phyloP scores from a whole-genome alignment of 306 rosid genomes.

The Lagenaria siceraria region DNA sequence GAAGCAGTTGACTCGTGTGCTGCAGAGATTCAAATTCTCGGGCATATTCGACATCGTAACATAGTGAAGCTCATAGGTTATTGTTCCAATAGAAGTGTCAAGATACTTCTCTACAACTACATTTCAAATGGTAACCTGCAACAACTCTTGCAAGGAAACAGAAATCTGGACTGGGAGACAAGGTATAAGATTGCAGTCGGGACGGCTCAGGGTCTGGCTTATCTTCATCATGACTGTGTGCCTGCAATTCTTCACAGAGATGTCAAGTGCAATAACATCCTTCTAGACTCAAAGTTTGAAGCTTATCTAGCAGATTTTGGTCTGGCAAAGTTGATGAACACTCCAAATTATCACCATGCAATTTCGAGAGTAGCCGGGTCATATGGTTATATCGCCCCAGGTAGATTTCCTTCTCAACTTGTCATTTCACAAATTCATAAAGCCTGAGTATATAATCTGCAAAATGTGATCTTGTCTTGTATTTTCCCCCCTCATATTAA shows the following conservation, averaged over 20 bases:
- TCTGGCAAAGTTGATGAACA: conserved; percentile 79
- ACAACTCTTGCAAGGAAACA: conserved; percentile 68
- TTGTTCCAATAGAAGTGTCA: conserved; percentile 81
- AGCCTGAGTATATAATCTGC: background rate
- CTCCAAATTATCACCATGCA: conserved; percentile 75
- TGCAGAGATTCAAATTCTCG: conserved; percentile 92
- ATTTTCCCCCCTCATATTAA: background rate
- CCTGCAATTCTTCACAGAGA: conserved; percentile 94
- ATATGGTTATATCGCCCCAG: conserved; percentile 97
- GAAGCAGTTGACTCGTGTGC: conserved; percentile 78
- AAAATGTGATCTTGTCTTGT: background rate
- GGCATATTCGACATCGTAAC: conserved; percentile 90
- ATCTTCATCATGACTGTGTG: conserved; percentile 93
- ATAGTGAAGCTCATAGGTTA: conserved; percentile 85
- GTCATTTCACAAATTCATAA: background rate
- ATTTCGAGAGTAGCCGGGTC: conserved; percentile 98
- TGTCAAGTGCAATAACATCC: conserved; percentile 95
- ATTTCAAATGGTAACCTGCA: conserved; percentile 83
- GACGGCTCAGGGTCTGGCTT: conserved; percentile 84
- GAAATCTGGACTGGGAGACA: conserved; percentile 89
- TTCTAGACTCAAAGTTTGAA: conserved; percentile 77
- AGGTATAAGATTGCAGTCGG: conserved; percentile 96
- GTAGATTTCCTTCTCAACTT: conserved; percentile 23
- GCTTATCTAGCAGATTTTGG: conserved; percentile 95
- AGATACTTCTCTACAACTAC: conserved; percentile 87